These are phyloP conservation scores for Candida ficus DNA, from an alignment of 805 yeast species.

Conservation along the genomic window DNA sequence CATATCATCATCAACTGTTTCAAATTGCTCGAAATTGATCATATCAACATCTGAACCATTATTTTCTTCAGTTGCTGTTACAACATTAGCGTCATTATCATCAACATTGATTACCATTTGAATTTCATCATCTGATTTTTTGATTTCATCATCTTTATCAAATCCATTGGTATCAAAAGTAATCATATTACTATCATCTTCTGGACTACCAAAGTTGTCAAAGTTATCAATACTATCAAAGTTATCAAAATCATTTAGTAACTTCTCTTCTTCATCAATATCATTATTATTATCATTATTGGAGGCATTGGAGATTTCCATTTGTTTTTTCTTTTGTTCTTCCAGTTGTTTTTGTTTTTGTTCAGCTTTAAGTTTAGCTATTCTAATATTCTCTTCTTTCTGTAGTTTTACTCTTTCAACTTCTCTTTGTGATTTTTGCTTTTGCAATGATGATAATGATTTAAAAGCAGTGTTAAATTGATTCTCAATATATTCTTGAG, in stretches of 20 bases:
- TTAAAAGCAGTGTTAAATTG: conserved; percentile 27
- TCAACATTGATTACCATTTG: not conserved
- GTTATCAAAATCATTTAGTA: conserved; percentile 27
- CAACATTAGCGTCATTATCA: not conserved
- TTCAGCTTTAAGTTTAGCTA: conserved; percentile 7
- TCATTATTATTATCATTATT: not conserved
- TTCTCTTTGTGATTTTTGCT: conserved; percentile 27
- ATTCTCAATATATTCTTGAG: conserved; percentile 27
- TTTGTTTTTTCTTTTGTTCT: not conserved
- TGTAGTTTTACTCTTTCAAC: conserved; percentile 17
- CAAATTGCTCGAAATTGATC: conserved; percentile 2
- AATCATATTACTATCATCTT: conserved; percentile 20
- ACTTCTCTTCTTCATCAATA: conserved; percentile 16
- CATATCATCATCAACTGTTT: not conserved
- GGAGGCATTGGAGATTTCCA: not conserved
- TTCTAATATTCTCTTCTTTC: conserved; percentile 11
- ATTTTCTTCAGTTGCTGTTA: no score
- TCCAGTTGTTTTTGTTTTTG: not conserved
- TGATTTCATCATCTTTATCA: conserved; percentile 9
- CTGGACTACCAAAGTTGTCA: conserved; percentile 26
- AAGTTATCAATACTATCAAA: conserved; percentile 27
- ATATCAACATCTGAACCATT: conserved; percentile 1
- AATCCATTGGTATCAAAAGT: conserved; percentile 18
- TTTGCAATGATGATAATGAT: conserved; percentile 30
- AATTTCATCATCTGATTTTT: not conserved